phyloP scores from a whole-genome alignment of 257 asterid genomes.

The Solanum sparsipilum region DNA sequence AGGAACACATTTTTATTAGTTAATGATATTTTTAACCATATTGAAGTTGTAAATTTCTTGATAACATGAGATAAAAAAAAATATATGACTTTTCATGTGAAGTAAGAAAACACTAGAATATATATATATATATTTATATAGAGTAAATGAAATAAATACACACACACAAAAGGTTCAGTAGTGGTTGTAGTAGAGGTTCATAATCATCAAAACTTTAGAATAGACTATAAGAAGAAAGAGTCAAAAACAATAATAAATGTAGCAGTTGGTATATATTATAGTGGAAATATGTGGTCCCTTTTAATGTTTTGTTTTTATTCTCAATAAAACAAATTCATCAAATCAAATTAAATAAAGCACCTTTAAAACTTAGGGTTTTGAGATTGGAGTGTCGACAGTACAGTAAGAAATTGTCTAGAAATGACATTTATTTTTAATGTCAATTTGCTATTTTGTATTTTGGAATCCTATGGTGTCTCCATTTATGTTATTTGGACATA shows the following conservation, averaged over 20 bases:
- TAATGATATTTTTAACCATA: too few relatives aligned
- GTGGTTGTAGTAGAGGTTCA: not conserved
- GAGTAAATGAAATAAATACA: not conserved
- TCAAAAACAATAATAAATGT: not conserved
- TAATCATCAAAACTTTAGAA: not conserved
- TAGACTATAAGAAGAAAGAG: not conserved
- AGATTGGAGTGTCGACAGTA: not conserved
- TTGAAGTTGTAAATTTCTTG: not conserved
- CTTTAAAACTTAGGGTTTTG: not conserved
- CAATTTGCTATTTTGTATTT: not conserved
- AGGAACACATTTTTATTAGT: too few relatives aligned
- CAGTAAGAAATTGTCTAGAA: not conserved
- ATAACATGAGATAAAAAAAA: not conserved
- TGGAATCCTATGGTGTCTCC: not conserved
- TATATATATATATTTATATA: not conserved
- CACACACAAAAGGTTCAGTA: not conserved
- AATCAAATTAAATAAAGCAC: not conserved
- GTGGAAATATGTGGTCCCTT: not conserved
- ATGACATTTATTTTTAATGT: not conserved
- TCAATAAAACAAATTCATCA: not conserved
- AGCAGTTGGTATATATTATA: not conserved
- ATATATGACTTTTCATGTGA: not conserved
- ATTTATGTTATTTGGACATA: not conserved
- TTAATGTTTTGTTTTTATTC: not conserved
- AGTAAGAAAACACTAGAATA: not conserved